phyloP scores from a whole-genome alignment of 2,329 filamentous ascomycete genomes.

The Magnaporthales sp. region DNA sequence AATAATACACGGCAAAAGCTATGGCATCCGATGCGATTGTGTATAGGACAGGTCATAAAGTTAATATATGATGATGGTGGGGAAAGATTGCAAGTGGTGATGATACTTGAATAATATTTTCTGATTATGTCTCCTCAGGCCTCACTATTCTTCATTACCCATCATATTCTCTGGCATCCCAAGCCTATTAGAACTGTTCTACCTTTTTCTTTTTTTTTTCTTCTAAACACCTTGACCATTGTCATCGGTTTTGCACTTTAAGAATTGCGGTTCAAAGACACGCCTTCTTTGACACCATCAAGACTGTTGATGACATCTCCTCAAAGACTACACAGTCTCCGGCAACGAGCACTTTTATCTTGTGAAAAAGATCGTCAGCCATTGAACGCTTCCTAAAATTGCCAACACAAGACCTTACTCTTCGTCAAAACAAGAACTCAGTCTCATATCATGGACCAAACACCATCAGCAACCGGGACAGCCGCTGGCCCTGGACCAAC shows the following conservation, averaged over 20 bases:
- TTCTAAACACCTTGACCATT: background rate
- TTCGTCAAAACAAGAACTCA: background rate
- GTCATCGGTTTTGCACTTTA: background rate
- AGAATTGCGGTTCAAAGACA: background rate
- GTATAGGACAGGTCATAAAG: background rate
- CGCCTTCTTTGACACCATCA: background rate
- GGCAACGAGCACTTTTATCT: background rate
- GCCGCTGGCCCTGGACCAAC: background rate
- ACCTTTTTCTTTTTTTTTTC: background rate
- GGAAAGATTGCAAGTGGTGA: background rate
- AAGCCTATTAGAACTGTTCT: background rate
- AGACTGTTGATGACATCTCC: background rate
- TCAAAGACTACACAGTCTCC: background rate
- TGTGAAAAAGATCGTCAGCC: background rate
- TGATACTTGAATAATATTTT: background rate
- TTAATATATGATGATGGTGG: background rate
- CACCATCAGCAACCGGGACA: background rate
- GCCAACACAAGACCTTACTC: background rate
- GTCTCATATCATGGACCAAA: background rate
- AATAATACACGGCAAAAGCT: background rate
- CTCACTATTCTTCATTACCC: background rate
- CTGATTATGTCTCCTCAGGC: background rate
- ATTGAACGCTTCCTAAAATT: background rate
- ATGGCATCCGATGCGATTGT: background rate
- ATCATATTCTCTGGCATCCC: background rate